Conservation (phyloP, 148 eudicot genomes). For the Beta vulgaris region DNA sequence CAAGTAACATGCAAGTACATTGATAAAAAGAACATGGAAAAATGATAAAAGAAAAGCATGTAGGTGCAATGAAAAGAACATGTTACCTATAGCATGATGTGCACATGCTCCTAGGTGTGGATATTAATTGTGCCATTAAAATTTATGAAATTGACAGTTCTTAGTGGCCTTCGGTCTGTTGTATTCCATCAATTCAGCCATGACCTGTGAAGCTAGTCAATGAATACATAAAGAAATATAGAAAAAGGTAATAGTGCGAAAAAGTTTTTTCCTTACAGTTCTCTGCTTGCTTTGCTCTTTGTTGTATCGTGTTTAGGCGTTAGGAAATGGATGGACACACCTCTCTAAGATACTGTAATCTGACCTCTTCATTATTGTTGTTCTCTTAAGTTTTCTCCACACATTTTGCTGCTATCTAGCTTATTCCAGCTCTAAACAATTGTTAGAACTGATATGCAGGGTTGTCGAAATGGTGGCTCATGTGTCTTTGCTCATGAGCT, state of each 20-base stretch:
- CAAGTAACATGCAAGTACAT: too few relatives aligned
- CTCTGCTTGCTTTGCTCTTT: background rate
- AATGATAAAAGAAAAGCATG: too few relatives aligned
- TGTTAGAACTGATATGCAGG: conserved; percentile 46
- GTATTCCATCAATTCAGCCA: background rate
- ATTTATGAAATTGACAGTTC: background rate
- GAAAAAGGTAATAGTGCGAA: background rate
- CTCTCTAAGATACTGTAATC: background rate
- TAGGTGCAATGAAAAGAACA: too few relatives aligned
- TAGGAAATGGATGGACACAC: background rate
- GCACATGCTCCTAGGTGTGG: too few relatives aligned
- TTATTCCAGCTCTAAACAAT: background rate
- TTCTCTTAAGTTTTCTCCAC: background rate
- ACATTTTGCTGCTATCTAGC: conserved; percentile 9
- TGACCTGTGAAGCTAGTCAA: conserved; percentile 4
- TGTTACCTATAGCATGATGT: too few relatives aligned
- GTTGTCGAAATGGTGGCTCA: conserved; percentile 75
- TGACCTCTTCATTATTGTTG: background rate
- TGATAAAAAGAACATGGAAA: too few relatives aligned
- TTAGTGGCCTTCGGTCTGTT: background rate
- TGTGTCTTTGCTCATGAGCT: conserved; percentile 71
- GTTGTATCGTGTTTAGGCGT: background rate
- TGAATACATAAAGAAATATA: background rate
- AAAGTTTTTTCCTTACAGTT: background rate
- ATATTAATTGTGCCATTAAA: too few relatives aligned